Conservation (phyloP, 2,329 filamentous ascomycete genomes). For the Paraphaeosphaeria minitans region DNA sequence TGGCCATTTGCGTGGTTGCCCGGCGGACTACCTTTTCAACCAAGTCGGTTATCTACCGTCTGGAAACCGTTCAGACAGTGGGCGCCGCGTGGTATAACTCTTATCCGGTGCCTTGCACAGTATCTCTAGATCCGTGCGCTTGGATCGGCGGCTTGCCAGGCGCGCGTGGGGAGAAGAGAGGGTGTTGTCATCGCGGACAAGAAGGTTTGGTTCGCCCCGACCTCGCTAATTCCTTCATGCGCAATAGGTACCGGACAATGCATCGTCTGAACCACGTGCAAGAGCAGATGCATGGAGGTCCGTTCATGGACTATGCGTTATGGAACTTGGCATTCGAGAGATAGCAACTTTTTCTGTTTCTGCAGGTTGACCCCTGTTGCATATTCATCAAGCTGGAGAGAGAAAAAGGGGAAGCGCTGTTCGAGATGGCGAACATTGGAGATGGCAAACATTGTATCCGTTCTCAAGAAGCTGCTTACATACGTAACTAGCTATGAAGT, state of each 20-base stretch:
- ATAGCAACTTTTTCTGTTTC: no score
- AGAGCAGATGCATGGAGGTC: no score
- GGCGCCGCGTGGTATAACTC: not conserved
- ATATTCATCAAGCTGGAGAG: no score
- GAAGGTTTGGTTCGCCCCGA: not conserved
- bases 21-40: not conserved
- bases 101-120: not conserved
- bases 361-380: no score
- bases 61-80: not conserved
- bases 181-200: not conserved
- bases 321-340: no score
- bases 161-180: not conserved
- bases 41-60: not conserved
- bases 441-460: no score
- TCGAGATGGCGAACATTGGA: no score
- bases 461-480: no score
- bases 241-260: not conserved
- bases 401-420: no score
- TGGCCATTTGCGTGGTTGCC: conserved; percentile 6
- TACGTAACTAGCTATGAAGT: no score
- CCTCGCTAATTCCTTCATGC: conserved; percentile 1
- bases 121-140: not conserved
- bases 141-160: not conserved
- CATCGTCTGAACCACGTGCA: not conserved
- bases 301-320: no score